Percentiles rank a stretch among this genome's conserved stretches.
phyloP scores from a whole-genome alignment of 192 early-diverging fungal genomes.

The Entomortierella beljakovae region DNA sequence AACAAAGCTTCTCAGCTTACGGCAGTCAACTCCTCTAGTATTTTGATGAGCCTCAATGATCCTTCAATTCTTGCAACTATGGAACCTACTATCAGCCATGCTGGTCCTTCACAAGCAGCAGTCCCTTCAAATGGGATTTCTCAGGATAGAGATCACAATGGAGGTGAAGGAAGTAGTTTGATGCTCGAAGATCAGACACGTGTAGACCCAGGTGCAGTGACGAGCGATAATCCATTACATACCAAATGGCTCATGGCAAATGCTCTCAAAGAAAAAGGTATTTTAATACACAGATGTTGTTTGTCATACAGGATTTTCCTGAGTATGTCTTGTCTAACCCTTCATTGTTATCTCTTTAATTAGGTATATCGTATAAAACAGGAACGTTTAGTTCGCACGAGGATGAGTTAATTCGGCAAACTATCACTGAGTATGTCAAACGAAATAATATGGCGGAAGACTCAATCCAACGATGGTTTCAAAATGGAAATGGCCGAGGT shows the following conservation, averaged over 20 bases:
- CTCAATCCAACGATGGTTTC: constrained; percentile 48
- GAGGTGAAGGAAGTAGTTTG: background rate
- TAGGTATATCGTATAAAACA: constrained; percentile 43
- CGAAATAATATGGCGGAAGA: constrained; percentile 50
- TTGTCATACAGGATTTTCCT: background rate
- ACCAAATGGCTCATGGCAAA: constrained; percentile 55
- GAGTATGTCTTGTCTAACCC: too few relatives aligned
- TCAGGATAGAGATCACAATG: background rate
- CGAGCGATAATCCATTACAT: constrained; percentile 46
- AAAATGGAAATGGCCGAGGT: constrained; percentile 48
- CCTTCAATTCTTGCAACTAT: constrained; percentile 36
- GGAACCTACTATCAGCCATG: constrained; percentile 15
- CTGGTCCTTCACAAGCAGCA: constrained; percentile 4
- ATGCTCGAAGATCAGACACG: background rate
- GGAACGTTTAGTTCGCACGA: constrained; percentile 50
- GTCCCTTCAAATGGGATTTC: background rate
- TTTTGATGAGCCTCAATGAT: constrained; percentile 28
- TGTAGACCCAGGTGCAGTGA: constrained; percentile 12
- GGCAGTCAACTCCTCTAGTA: constrained; percentile 8
- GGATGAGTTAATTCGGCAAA: constrained; percentile 42
- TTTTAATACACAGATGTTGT: background rate
- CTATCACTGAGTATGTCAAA: constrained; percentile 35
- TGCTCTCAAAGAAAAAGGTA: constrained; percentile 50
- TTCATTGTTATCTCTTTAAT: too few relatives aligned
- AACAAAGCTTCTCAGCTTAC: background rate